A percentile compares a stretch with the other conserved stretches of the same genome.
phyloP scores from a whole-genome alignment of 805 yeast genomes.

The Starmerella roubikii region DNA sequence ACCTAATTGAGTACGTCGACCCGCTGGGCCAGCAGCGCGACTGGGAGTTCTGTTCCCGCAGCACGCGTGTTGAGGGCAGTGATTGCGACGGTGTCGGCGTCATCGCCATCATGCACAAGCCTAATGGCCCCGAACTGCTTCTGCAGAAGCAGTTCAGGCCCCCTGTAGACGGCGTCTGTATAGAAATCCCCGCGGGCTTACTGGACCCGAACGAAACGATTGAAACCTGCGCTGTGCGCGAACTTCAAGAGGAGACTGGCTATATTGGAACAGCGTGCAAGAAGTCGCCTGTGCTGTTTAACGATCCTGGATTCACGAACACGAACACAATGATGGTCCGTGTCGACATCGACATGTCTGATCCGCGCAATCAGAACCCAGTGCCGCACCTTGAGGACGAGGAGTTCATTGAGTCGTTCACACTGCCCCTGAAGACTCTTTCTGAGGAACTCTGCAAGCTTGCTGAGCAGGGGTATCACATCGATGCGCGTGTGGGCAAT shows the following conservation, averaged over 20 bases:
- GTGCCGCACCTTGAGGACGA: constrained; percentile 73
- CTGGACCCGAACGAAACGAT: constrained; percentile 72
- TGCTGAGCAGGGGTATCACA: constrained; percentile 49
- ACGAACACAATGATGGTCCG: constrained; percentile 73
- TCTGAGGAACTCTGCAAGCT: constrained; percentile 41
- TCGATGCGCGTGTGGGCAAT: constrained; percentile 81
- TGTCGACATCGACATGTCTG: constrained; percentile 58
- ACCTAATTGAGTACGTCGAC: constrained; percentile 32
- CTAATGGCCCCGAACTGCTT: constrained; percentile 41
- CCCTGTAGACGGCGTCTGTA: constrained; percentile 74
- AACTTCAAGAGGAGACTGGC: constrained; percentile 85
- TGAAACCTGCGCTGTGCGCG: constrained; percentile 73
- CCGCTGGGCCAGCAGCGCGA: constrained; percentile 35
- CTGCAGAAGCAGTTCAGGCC: constrained; percentile 88
- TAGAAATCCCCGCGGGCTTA: constrained; percentile 92
- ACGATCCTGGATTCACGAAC: constrained; percentile 83
- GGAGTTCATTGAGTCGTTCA: constrained; percentile 84
- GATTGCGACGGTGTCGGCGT: constrained; percentile 86
- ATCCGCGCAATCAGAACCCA: constrained; percentile 39
- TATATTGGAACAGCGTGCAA: constrained; percentile 51
- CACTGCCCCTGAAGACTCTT: constrained; percentile 45
- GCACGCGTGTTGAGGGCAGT: constrained; percentile 50
- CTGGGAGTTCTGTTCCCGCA: constrained; percentile 85
- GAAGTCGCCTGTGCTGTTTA: constrained; percentile 39
- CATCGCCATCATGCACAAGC: constrained; percentile 49